These are phyloP conservation scores for Penicillium turbatum DNA, from an alignment of 495 filamentous ascomycete genomes.

Conservation along the genomic window DNA sequence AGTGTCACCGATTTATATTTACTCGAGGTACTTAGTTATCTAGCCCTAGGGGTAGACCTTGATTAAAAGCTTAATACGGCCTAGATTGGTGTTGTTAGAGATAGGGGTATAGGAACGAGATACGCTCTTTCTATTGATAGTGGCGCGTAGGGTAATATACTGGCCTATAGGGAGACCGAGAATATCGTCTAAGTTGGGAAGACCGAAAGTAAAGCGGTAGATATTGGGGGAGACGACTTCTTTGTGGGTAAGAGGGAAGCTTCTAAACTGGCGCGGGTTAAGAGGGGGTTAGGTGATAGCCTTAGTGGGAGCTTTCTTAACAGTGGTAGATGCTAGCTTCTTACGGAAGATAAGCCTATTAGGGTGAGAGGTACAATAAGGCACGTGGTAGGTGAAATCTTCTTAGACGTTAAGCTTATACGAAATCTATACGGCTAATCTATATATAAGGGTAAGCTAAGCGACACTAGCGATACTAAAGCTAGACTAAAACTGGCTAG, in stretches of 20 bases:
- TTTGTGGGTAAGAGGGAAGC: neutral
- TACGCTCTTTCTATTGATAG: conserved; percentile 34
- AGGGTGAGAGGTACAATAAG: conserved; percentile 11
- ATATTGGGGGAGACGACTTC: conserved; percentile 32
- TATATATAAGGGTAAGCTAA: conserved; percentile 14
- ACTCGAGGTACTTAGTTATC: conserved; percentile 37
- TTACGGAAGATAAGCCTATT: conserved; percentile 13
- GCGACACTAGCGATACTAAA: conserved; percentile 16
- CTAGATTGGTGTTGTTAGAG: conserved; percentile 40
- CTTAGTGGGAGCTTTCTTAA: neutral
- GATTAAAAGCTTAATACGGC: conserved; percentile 37
- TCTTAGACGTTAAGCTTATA: conserved; percentile 24
- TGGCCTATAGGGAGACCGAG: conserved; percentile 45
- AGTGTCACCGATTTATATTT: conserved; percentile 35
- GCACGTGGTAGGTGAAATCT: conserved; percentile 23
- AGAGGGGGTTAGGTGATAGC: neutral
- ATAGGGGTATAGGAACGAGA: conserved; percentile 42
- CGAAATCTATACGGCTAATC: conserved; percentile 18
- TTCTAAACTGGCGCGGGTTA: neutral
- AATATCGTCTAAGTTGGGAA: conserved; percentile 30
- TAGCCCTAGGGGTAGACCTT: conserved; percentile 38
- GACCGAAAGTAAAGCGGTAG: conserved; percentile 36
- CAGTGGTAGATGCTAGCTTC: neutral
- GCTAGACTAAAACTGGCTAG: conserved; percentile 16
- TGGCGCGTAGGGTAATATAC: conserved; percentile 38